Percentiles rank a stretch among this genome's conserved stretches.
These are phyloP conservation scores for Cyphellophora attinorum DNA, from an alignment of 2,329 filamentous ascomycete genomes.

Conservation along the genomic window DNA sequence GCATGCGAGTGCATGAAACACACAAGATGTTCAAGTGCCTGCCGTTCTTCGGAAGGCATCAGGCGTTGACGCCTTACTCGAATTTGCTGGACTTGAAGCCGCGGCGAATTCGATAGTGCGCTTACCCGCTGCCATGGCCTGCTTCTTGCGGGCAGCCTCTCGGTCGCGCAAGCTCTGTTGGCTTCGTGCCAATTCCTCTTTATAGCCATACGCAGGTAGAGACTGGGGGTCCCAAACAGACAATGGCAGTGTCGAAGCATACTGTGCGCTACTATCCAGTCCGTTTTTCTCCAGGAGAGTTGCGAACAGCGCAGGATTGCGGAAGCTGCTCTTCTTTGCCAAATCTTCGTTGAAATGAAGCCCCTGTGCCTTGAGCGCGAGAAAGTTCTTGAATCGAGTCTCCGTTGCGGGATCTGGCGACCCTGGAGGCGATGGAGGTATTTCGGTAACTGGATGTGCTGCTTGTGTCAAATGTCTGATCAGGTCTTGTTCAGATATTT, in stretches of 20 bases:
- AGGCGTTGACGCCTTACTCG: conserved; percentile 1
- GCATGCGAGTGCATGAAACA: too few species aligned
- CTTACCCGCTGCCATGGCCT: conserved; percentile 15
- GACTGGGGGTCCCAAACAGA: conserved; percentile 30
- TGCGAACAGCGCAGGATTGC: conserved; percentile 48
- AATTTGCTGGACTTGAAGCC: background rate
- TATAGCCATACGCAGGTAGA: conserved; percentile 35
- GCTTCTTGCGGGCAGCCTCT: conserved; percentile 13
- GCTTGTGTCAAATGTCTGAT: conserved; percentile 49
- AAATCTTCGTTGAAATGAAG: conserved; percentile 57
- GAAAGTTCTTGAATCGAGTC: conserved; percentile 51
- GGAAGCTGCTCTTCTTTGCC: conserved; percentile 45
- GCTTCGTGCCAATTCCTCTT: conserved; percentile 33
- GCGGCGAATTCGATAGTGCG: conserved; percentile 17
- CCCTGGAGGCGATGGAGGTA: conserved; percentile 36
- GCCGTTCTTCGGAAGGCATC: too few species aligned
- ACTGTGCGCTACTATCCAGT: conserved; percentile 43
- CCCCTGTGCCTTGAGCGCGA: conserved; percentile 52
- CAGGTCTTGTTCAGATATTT: conserved; percentile 23
- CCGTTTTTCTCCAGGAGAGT: conserved; percentile 51
- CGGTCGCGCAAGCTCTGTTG: conserved; percentile 27
- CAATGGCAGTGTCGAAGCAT: conserved; percentile 38
- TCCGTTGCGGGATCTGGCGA: conserved; percentile 35
- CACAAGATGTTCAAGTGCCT: too few species aligned
- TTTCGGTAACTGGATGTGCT: conserved; percentile 33